These are phyloP conservation scores for Pseudogymnoascus sp. DNA, from an alignment of 2,329 filamentous ascomycete species.

Conservation along the genomic window DNA sequence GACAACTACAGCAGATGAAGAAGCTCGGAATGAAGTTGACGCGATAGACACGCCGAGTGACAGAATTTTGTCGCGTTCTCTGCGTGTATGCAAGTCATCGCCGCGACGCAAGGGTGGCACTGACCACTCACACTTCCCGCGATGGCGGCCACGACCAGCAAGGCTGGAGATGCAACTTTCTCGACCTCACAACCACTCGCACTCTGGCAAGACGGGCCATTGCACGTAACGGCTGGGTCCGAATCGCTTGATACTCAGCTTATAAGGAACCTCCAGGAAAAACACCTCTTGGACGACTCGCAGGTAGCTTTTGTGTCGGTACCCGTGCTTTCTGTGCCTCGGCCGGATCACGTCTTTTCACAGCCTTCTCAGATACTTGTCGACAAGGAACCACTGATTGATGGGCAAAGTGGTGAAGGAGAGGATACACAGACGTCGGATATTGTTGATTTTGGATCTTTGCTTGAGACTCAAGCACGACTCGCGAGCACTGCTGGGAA, in stretches of 20 bases:
- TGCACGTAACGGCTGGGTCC: not conserved
- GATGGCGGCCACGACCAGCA: not conserved
- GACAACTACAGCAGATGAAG: not conserved
- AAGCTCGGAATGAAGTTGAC: not conserved
- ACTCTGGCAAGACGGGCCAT: not conserved
- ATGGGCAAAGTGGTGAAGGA: not conserved
- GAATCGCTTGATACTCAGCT: not conserved
- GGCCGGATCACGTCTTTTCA: not conserved
- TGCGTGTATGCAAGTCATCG: constrained; percentile 8
- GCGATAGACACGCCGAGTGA: not conserved
- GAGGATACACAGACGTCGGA: not conserved
- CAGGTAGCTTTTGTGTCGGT: not conserved
- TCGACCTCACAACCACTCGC: not conserved
- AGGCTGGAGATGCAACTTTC: not conserved
- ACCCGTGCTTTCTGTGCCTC: not conserved
- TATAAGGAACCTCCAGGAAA: not conserved
- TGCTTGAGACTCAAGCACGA: not conserved
- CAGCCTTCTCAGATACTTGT: not conserved
- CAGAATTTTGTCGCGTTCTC: not conserved
- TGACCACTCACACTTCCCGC: not conserved
- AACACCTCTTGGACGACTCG: not conserved
- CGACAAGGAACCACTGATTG: not conserved
- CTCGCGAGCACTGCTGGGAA: not conserved
- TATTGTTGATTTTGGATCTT: not conserved
- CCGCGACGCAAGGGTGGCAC: constrained; percentile 7